A percentile compares a stretch with the other conserved stretches of the same genome.
These are phyloP conservation scores for Dorcoceras hygrometricum DNA, from an alignment of 257 asterid species.

Conservation along the genomic window DNA sequence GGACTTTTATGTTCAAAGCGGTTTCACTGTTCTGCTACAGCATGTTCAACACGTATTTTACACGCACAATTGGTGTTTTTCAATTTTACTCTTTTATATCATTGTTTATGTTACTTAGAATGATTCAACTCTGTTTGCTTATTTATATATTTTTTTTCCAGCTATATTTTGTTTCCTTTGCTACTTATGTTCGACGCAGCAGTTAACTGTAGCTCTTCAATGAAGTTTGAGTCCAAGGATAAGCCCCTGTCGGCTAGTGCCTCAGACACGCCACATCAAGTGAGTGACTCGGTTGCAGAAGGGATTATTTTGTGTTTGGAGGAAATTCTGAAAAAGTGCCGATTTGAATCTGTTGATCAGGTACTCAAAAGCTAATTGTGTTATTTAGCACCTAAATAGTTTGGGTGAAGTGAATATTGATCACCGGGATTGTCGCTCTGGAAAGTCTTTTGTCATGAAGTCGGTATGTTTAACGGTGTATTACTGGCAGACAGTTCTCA, in stretches of 20 bases:
- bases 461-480: not conserved
- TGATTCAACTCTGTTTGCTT: conserved; percentile 25
- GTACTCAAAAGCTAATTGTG: conserved; percentile 35
- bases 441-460: not conserved
- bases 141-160: conserved; percentile 30
- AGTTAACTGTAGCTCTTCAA: conserved; percentile 62
- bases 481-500: not conserved
- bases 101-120: not conserved
- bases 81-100: not conserved
- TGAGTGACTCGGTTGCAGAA: conserved; percentile 78
- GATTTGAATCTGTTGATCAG: conserved; percentile 77
- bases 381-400: conserved; percentile 7
- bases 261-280: conserved; percentile 34
- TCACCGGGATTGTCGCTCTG: not conserved
- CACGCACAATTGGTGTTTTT: not conserved
- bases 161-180: conserved; percentile 83
- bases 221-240: conserved; percentile 36
- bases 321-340: conserved; percentile 77
- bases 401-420: not conserved
- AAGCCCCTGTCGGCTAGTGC: conserved; percentile 25
- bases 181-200: conserved; percentile 83
- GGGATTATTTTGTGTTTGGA: conserved; percentile 67
- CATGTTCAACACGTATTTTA: conserved; percentile 14
- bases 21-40: not conserved
- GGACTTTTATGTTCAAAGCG: not conserved